A percentile compares a stretch with the other conserved stretches of the same genome.
phyloP scores from a whole-genome alignment of 306 rosid species.

The Acacia crassicarpa region DNA sequence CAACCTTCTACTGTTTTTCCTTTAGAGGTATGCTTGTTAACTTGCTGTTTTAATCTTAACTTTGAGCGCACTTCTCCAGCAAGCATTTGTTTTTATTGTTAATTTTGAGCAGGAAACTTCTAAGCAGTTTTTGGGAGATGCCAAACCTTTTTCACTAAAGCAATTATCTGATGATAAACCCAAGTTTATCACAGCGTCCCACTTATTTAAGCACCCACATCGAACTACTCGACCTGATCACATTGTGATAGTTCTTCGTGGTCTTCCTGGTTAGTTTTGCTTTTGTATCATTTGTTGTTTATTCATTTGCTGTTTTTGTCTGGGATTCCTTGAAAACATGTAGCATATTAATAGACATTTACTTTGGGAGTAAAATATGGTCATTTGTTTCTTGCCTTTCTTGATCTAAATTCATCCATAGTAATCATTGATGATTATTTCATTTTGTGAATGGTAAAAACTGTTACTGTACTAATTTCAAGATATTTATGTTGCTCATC shows the following conservation, averaged over 20 bases:
- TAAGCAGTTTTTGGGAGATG: conserved; percentile 37
- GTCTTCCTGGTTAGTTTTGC: conserved; percentile 77
- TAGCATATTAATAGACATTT: neutral
- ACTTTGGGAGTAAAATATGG: neutral
- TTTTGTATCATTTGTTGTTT: neutral
- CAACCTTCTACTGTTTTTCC: conserved; percentile 50
- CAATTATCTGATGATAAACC: conserved; percentile 33
- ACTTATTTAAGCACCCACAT: conserved; percentile 64
- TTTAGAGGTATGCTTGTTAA: conserved; percentile 49
- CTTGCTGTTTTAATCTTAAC: neutral
- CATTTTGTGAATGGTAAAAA: conserved; percentile 12
- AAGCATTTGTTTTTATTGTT: neutral
- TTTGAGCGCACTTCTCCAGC: neutral
- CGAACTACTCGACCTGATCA: conserved; percentile 87
- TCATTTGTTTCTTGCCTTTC: neutral
- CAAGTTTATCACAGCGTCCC: conserved; percentile 44
- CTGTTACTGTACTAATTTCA: conserved; percentile 17
- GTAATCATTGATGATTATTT: conserved; percentile 1
- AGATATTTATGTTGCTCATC: neutral
- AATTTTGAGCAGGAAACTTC: conserved; percentile 23
- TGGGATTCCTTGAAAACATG: neutral
- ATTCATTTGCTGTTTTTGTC: conserved; percentile 6
- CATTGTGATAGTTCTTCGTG: conserved; percentile 81
- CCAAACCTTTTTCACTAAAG: conserved; percentile 30
- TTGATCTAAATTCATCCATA: conserved; percentile 9